phyloP scores from a whole-genome alignment of 75 land plant species.

The Larix kaempferi region DNA sequence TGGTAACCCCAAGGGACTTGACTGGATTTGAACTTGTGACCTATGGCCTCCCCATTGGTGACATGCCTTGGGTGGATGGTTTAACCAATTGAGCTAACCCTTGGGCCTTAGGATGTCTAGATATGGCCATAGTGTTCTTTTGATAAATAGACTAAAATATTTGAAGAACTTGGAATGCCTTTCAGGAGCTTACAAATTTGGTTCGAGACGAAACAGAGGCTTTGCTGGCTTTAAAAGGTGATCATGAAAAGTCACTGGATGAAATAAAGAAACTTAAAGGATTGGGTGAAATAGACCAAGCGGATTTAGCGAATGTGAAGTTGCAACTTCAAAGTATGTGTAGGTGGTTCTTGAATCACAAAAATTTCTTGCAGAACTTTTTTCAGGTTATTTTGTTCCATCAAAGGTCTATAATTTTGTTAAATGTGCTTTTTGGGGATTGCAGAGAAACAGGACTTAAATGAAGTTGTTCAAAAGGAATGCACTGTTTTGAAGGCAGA shows the following conservation, averaged over 20 bases:
- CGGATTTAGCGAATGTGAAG: conserved; percentile 15
- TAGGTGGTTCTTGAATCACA: neutral
- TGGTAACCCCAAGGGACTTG: no score
- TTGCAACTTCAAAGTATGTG: conserved; percentile 43
- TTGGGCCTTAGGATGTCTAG: no score
- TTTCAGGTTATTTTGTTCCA: neutral
- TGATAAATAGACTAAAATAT: neutral
- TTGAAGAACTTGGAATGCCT: neutral
- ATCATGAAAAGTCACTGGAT: conserved; percentile 15
- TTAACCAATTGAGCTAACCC: no score
- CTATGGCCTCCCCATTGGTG: no score
- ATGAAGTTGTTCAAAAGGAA: conserved; percentile 31
- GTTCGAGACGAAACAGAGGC: conserved; percentile 41
- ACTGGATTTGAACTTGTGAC: no score
- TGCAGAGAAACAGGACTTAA: conserved; percentile 32
- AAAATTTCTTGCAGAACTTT: neutral
- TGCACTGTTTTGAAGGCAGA: conserved; percentile 23
- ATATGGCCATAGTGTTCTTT: neutral
- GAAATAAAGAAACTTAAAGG: conserved; percentile 33
- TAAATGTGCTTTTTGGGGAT: conserved; percentile 3
- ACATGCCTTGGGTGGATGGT: no score
- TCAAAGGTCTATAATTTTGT: neutral
- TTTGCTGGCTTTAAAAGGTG: conserved; percentile 19
- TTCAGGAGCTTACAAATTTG: conserved; percentile 42
- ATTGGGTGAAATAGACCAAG: conserved; percentile 43